These are phyloP conservation scores for Globisporangium apiculatum DNA, from an alignment of 352 stramenopile species.

Conservation along the genomic window DNA sequence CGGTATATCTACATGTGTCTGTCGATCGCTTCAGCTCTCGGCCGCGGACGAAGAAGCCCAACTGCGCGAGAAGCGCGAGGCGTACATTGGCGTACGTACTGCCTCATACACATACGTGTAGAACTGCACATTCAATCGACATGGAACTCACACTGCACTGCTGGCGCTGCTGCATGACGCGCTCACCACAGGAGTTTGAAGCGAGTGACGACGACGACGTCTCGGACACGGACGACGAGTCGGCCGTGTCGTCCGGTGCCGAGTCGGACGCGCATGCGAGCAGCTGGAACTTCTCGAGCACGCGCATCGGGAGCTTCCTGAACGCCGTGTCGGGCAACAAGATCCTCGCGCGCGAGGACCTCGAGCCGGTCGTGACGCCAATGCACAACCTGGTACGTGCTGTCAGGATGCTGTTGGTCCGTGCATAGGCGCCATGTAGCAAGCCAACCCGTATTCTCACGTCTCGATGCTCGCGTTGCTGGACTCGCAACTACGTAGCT, in stretches of 20 bases:
- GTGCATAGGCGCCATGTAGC: neutral
- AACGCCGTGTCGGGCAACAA: conserved; percentile 86
- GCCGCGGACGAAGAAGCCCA: conserved; percentile 66
- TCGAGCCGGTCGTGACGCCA: conserved; percentile 89
- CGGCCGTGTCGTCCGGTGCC: conserved; percentile 47
- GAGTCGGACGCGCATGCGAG: conserved; percentile 59
- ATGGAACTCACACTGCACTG: no score
- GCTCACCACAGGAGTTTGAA: conserved; percentile 41
- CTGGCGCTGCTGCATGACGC: no score
- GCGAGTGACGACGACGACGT: conserved; percentile 59
- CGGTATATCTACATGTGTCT: neutral
- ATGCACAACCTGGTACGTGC: conserved; percentile 88
- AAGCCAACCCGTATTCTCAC: neutral
- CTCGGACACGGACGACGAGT: conserved; percentile 71
- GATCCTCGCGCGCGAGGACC: conserved; percentile 90
- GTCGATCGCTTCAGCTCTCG: conserved; percentile 27
- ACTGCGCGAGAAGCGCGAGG: conserved; percentile 62
- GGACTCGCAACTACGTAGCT: conserved; percentile 37
- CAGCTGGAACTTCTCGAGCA: conserved; percentile 79
- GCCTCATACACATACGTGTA: neutral
- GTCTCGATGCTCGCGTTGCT: neutral
- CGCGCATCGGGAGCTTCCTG: conserved; percentile 75
- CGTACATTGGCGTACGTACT: conserved; percentile 74
- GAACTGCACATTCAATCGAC: neutral
- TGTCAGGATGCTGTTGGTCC: neutral